phyloP scores from a whole-genome alignment of 140 eudicot genomes.

The Cichorium intybus region DNA sequence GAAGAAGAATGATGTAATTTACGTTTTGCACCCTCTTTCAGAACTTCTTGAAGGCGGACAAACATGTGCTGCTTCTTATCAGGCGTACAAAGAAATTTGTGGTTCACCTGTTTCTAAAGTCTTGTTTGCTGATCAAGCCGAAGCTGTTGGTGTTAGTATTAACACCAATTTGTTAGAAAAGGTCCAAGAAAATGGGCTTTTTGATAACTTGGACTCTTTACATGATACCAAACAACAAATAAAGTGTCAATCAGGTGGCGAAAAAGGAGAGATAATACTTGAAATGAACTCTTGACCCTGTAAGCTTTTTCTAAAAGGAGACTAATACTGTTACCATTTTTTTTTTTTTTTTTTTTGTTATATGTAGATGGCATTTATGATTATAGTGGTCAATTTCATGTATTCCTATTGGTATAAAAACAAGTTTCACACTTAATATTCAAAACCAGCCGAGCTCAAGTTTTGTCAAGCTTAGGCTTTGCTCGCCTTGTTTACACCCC shows the following conservation, averaged over 20 bases:
- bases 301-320: background rate
- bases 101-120: constrained; percentile 61
- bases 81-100: constrained; percentile 73
- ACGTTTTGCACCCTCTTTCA: constrained; percentile 80
- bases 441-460: no score
- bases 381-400: no score
- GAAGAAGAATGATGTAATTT: constrained; percentile 44
- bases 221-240: constrained; percentile 5
- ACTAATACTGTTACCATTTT: no score
- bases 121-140: constrained; percentile 79
- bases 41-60: constrained; percentile 66
- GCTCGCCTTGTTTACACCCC: no score
- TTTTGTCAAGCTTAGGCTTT: no score
- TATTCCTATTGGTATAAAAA: no score
- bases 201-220: background rate
- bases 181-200: constrained; percentile 2
- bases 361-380: no score
- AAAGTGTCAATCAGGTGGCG: background rate
- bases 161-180: constrained; percentile 24
- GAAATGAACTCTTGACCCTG: background rate
- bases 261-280: constrained; percentile 19
- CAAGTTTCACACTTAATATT: no score
- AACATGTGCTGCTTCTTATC: constrained; percentile 57
- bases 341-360: no score
- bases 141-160: constrained; percentile 42